phyloP scores from a whole-genome alignment of 371 early-diverging fungal species.

The Rhizopus stolonifer region DNA sequence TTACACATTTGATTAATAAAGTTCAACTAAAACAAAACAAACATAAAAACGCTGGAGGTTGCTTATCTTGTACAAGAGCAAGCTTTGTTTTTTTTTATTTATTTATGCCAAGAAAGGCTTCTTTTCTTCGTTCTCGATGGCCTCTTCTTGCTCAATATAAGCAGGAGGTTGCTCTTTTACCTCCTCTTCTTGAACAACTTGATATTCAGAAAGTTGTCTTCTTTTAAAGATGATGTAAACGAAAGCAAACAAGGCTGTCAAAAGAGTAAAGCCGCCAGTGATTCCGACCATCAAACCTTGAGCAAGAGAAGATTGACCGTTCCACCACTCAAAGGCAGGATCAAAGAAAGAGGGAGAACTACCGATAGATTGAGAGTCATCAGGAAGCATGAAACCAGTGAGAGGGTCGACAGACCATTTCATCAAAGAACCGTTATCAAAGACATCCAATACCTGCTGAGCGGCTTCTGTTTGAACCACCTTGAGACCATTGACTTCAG shows the following conservation, averaged over 20 bases:
- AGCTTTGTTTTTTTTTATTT: background rate
- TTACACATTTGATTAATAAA: too few species aligned
- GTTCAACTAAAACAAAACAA: background rate
- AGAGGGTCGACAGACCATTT: conserved; percentile 50
- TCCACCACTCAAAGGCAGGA: background rate
- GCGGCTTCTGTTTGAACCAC: conserved; percentile 70
- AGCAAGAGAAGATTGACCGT: background rate
- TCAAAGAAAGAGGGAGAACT: background rate
- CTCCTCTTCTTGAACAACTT: conserved; percentile 21
- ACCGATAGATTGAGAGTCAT: background rate
- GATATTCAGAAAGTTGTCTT: background rate
- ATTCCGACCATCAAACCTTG: background rate
- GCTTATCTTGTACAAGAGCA: background rate
- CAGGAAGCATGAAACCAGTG: conserved; percentile 46
- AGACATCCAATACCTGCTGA: conserved; percentile 69
- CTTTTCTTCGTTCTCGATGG: conserved; percentile 20
- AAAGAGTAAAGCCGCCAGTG: background rate
- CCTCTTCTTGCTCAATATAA: conserved; percentile 22
- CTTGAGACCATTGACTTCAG: conserved; percentile 68
- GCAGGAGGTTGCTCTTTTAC: conserved; percentile 30
- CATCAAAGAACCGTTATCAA: conserved; percentile 36
- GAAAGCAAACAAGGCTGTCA: background rate
- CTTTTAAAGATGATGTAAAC: background rate
- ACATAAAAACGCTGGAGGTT: background rate
- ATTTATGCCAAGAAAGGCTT: conserved; percentile 29